A percentile compares a stretch with the other conserved stretches of the same genome.
These are phyloP conservation scores for Sphagnum contortum DNA, from an alignment of 225 moss, liverwort and hornwort genomes.

Conservation along the genomic window DNA sequence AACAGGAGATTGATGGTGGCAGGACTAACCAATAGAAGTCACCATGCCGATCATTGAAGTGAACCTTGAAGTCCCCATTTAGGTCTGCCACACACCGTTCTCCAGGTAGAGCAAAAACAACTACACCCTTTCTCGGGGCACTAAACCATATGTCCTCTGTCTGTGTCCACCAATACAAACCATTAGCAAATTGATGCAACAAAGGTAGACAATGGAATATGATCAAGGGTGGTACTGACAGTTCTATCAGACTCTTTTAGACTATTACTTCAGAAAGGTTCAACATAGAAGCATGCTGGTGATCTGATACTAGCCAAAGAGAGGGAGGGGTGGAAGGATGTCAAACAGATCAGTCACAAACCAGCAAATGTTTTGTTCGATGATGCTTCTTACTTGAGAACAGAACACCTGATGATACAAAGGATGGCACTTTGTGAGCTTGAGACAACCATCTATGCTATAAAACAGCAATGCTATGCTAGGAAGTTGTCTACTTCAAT, in stretches of 20 bases:
- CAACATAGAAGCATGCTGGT: too few species aligned
- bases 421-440: not conserved
- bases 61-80: slow-evolving; percentile 85
- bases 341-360: slow-evolving; percentile 11
- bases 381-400: slow-evolving; percentile 98
- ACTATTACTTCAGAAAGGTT: too few species aligned
- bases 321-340: too few species aligned
- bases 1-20: not conserved
- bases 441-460: not conserved
- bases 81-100: slow-evolving; percentile 97
- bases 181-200: not conserved
- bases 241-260: too few species aligned
- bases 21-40: slow-evolving; percentile 90
- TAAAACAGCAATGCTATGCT: slow-evolving; percentile 1
- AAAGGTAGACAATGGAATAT: not conserved
- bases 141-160: slow-evolving; percentile 98
- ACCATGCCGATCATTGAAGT: slow-evolving; percentile 94
- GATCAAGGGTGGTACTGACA: too few species aligned
- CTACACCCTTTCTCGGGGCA: slow-evolving; percentile 93
- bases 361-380: slow-evolving; percentile 93
- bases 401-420: slow-evolving; percentile 54
- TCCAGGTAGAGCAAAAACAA: slow-evolving; percentile 96
- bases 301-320: too few species aligned
- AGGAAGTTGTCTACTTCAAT: too few species aligned
- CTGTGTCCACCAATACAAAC: slow-evolving; percentile 25